Base-by-base conservation (phyloP, 2,329 filamentous ascomycete species). In the Colletotrichum gigasporum region DNA sequence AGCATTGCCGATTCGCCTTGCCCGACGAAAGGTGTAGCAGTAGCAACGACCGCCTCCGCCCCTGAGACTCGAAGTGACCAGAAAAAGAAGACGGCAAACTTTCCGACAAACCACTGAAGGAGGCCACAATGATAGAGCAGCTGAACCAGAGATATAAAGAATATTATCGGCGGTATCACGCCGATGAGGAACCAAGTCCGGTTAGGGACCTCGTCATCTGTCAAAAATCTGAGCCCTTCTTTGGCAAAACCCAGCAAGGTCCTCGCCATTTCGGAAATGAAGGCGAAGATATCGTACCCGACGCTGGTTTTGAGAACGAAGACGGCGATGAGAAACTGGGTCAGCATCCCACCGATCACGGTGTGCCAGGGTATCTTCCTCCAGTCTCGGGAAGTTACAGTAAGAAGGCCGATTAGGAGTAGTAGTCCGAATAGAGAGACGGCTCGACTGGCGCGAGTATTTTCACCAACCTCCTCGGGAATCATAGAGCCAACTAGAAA, bases 1-100 rank as follows among this genome's bases (percentile, higher is more conserved):
- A 93, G 79, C 89, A 93, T 92, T 44, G 90, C 90, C 16, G 89
- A 91, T 81, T 93, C 90, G 69, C 91, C 90, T 75, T 92, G 90
- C n/a, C 91, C 91, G 69, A 93, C 91, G 76, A 93, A 93, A 2
- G 91, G 91, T 11, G 90, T 91, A 4, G 90, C 90, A 34, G 90
- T 88, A 54, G 91, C 91, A 50, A 93, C 91, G 24, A 93, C 89
- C 7, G 90, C 90, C 74, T 93, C 91, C 30, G 90, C 90, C 67
- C 91, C 91, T 12, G 90, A 92, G 9, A 93, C 90, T 18, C 85
- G 83, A 82, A 93, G 89, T 41, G 82, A 82, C 88, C 90, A 93
- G 84, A 91, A 92, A 84, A 93, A 93, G 79, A 93, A 90, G 39
- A 86, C 82, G 58, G 91, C 90, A 70, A 92, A 91, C 71, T 93